A percentile compares a stretch with the other conserved stretches of the same genome.
These are phyloP conservation scores for Entamoeba moshkovskii DNA, from an alignment of 208 protist genomes.

Conservation along the genomic window DNA sequence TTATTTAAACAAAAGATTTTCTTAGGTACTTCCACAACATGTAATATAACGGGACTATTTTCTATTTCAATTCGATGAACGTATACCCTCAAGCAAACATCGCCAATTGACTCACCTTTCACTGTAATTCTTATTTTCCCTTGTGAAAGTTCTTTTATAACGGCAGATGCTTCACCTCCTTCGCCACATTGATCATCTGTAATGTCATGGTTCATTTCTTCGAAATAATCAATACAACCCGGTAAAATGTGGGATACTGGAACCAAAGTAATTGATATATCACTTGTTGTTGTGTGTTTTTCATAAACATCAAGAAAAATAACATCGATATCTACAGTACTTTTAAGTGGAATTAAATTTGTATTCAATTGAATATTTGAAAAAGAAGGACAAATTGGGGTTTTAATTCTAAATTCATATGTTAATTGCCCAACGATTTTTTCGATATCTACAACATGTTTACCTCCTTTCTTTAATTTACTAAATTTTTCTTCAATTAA, in stretches of 20 bases:
- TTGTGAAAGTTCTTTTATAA: neutral
- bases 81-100: neutral
- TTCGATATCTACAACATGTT: neutral
- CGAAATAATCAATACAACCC: neutral
- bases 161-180: neutral
- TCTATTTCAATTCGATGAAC: neutral
- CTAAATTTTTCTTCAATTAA: neutral
- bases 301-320: neutral
- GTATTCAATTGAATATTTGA: neutral
- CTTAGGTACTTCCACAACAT: neutral
- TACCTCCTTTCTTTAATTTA: neutral
- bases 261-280: neutral
- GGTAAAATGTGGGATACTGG: neutral
- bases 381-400: neutral
- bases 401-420: neutral
- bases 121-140: neutral
- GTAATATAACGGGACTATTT: neutral
- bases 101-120: neutral
- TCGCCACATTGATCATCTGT: neutral
- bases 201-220: neutral
- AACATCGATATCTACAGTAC: neutral
- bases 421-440: neutral
- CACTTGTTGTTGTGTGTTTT: neutral
- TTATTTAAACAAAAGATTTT: no score
- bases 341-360: neutral